Evolutionary conservation across 106 monocot genomes (phyloP), one percentile per base, ranked within the genome.

Genomic region (Platanthera zijinensis): DNA sequence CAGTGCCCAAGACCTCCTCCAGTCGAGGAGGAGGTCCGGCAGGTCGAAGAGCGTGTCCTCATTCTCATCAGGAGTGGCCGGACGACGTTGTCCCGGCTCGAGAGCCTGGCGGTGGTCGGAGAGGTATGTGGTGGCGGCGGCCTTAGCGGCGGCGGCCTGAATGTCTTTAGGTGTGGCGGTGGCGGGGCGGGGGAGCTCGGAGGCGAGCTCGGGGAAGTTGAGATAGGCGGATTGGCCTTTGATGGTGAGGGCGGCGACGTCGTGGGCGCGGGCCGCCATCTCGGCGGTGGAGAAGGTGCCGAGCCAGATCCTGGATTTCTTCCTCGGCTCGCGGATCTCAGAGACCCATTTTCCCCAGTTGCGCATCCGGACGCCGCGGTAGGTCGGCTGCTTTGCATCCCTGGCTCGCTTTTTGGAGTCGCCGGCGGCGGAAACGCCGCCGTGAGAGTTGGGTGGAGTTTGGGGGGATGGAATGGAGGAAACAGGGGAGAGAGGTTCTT

Each of bases 271-370:
- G 6, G 95, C 95, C 2, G 95, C 95, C 95, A 95, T 95, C 78
- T 92, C 95, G 9, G 95, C 91, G 1, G 89, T 92, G 15, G 87
- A 80, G 81, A 92, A 95, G 1, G 95, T 95, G 13, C 95, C 95
- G 9, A 95, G 87, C 95, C 95, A 95, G 32, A 95, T 95, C 53
- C 95, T 52, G 0, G 95, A 92, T 75, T 95, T 95, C 84, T 95
- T 95, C 12, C 89, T 32, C 15, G 95, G 95, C 76, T 95, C 95
- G 7, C 95, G 85, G 76, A 95, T 95, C 76, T 95, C 95, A 0
- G 95, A 95, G 54, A 95, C 95, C 95, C 95, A 95, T 48, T 87
- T 88, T 0, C 95, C 95, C 92, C 95, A 95, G 63, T 81, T 95
- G 22, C 95, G 89, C 95, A 92, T 95, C 10, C 95, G 85, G 6